Base-by-base conservation (phyloP, 1,284 basidiomycete genomes). In the Malassezia brasiliensis region DNA sequence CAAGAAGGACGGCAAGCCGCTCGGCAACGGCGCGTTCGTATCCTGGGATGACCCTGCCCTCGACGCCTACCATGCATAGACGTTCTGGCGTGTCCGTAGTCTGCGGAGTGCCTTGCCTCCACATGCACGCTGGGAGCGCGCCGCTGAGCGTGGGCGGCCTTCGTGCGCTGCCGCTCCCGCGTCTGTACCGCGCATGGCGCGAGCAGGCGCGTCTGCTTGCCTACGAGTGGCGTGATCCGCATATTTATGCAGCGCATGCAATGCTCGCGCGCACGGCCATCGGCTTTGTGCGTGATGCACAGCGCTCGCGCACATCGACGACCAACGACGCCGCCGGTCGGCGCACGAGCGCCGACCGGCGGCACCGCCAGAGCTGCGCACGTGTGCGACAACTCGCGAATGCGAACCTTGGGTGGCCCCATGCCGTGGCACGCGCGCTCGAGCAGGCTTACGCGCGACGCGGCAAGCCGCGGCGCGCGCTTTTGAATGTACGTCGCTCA, bases 11-110 rank as follows among this genome's bases (percentile, higher is more conserved):
- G 66, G 66, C 4, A 54, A 55, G 17, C 60, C 60, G 1, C 35
- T 63, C 17, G 70, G 70, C 9, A 35, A 52, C 5, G 89, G 89
- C 15, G 77, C 81, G 60, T 91, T 88, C 70, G 77, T 90, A 45
- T 82, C 78, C 64, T 81, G 79, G 79, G 69, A 77, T 49, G 75
- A 69, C 22, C 75, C 76, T 4, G 47, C 51, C 17, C 47, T 60
- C 3, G 30, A 31, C 5, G 50, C 19, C 4, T 59, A n/a, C 35
- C 45, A 19, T 19, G 32, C 17, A 3, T 45, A 45, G 42, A 28
- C 7, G 25, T 7, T 7, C 4, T 7, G 7, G 25, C 25, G 25
- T 28, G 25, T 28, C 25, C 25, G 25, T 28, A 28, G 25, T 4
- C 4, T 28, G 25, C 25, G 25, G 4, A 28, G 25, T 28, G 25